Evolutionary conservation across 441 rosid species (phyloP).

Genomic region (Hura crepitans): DNA sequence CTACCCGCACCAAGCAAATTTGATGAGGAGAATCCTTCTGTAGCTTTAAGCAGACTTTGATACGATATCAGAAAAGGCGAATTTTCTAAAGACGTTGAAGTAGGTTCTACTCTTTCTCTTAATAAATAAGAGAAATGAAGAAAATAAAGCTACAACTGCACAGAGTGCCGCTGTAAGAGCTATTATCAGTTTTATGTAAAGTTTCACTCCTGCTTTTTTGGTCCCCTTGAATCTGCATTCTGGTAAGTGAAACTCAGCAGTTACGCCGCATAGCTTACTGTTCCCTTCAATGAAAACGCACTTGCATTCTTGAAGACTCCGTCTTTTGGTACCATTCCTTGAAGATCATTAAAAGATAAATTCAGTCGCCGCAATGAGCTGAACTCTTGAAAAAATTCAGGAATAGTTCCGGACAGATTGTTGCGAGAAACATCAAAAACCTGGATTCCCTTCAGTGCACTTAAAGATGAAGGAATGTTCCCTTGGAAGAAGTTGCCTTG

Average conservation of each 20-base stretch:
- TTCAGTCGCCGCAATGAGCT: not conserved
- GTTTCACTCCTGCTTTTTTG: not conserved
- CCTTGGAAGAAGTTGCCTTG: constrained; percentile 22
- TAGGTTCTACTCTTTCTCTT: not conserved
- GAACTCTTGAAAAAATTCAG: constrained; percentile 10
- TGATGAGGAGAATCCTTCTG: constrained; percentile 13
- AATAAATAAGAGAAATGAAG: not conserved
- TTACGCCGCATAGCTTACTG: constrained; percentile 20
- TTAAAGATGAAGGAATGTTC: constrained; percentile 24
- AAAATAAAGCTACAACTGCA: not conserved
- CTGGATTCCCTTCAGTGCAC: constrained; percentile 21
- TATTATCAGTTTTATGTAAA: not conserved
- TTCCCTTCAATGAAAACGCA: constrained; percentile 14
- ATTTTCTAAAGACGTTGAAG: not conserved
- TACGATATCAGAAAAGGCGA: not conserved
- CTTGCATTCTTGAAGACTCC: constrained; percentile 14
- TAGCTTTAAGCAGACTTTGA: constrained; percentile 9
- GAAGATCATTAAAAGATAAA: constrained; percentile 21
- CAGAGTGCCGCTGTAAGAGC: constrained; percentile 2
- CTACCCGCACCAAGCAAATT: constrained; percentile 14
- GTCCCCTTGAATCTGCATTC: constrained; percentile 1
- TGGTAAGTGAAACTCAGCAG: constrained; percentile 18
- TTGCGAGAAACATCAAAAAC: constrained; percentile 28
- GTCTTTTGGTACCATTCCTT: constrained; percentile 6
- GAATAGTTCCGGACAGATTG: constrained; percentile 21